Evolutionary conservation across 805 yeast species (phyloP).

Genomic region (Priceomyces carsonii): DNA sequence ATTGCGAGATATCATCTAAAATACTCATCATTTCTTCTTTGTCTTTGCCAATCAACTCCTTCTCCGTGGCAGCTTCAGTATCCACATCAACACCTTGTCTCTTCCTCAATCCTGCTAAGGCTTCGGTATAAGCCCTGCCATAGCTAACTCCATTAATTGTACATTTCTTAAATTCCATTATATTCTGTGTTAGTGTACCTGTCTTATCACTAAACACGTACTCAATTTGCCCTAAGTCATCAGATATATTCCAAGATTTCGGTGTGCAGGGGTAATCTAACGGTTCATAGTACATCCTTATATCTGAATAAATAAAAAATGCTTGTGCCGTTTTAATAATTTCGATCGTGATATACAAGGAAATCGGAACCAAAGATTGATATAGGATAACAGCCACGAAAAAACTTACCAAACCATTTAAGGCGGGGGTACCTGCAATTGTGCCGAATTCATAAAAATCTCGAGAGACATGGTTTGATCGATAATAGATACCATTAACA

Average conservation of each 20-base stretch:
- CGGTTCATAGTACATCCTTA: slow-evolving; percentile 63
- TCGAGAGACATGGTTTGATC: slow-evolving; percentile 49
- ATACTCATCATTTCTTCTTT: slow-evolving; percentile 55
- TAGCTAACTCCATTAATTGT: slow-evolving; percentile 72
- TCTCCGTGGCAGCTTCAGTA: slow-evolving; percentile 54
- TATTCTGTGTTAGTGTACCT: slow-evolving; percentile 80
- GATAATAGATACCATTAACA: slow-evolving; percentile 68
- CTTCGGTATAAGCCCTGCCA: slow-evolving; percentile 83
- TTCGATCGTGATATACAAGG: slow-evolving; percentile 78
- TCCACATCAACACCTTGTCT: slow-evolving; percentile 77
- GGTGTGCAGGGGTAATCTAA: slow-evolving; percentile 83
- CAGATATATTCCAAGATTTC: slow-evolving; percentile 82
- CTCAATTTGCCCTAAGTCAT: slow-evolving; percentile 84
- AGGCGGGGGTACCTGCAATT: slow-evolving; percentile 62
- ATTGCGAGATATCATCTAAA: slow-evolving; percentile 15
- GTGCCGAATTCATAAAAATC: slow-evolving; percentile 70
- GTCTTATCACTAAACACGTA: slow-evolving; percentile 84
- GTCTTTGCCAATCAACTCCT: slow-evolving; percentile 56
- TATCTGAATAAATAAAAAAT: slow-evolving; percentile 75
- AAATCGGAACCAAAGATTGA: slow-evolving; percentile 81
- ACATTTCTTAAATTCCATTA: slow-evolving; percentile 84
- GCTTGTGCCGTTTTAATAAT: slow-evolving; percentile 83
- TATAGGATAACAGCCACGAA: slow-evolving; percentile 76
- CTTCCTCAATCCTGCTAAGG: slow-evolving; percentile 74
- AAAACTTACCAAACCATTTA: slow-evolving; percentile 69